Evolutionary conservation across 208 protist genomes (phyloP), one percentile per base, ranked within the genome.

Genomic region (Wallacemonas sp.): DNA sequence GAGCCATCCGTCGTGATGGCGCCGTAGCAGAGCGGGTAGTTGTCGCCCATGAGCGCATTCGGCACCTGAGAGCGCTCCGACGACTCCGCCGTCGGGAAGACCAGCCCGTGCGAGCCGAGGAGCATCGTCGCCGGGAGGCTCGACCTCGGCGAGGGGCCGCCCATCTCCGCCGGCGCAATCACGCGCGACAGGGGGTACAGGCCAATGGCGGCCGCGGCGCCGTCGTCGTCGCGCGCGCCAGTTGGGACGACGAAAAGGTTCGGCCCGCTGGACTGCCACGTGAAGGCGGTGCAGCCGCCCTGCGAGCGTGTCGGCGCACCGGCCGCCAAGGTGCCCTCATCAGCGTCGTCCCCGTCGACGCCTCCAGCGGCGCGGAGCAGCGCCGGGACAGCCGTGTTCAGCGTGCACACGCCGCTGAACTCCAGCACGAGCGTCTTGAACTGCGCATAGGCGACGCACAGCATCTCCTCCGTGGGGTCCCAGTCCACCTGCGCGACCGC

Each of bases 371-470:
- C 67, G 65, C 22, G 61, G 50, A 55, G 33, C 20, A 32, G 52
- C 67, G 11, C 61, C 57, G 25, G 49, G 22, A 41, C 52, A 42
- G 52, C 52, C 32, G 52, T 59, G 52, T 59, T 59, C 14, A 59
- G 52, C 31, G 52, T 59, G 45, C 87, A 87, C 11, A 74, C 74
- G 10, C 89, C 81, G 44, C 78, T 84, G 72, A 89, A 87, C 63
- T 92, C 81, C 57, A 94, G 28, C 14, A 92, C 71, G 31, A 75
- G 61, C 36, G 91, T 48, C 18, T 84, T 86, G 42, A 64, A n/a
- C 48, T 73, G 72, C 54, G 74, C 76, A 62, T 82, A 89, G 55
- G 81, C 83, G 39, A 91, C 76, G 65, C 77, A 86, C 8, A 91
- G 80, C 73, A 85, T 31, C 45, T 91, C 86, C 50, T 85, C 86